Evolutionary conservation across 164 flowering plant species (phyloP).

Genomic region (Aristolochia contorta): DNA sequence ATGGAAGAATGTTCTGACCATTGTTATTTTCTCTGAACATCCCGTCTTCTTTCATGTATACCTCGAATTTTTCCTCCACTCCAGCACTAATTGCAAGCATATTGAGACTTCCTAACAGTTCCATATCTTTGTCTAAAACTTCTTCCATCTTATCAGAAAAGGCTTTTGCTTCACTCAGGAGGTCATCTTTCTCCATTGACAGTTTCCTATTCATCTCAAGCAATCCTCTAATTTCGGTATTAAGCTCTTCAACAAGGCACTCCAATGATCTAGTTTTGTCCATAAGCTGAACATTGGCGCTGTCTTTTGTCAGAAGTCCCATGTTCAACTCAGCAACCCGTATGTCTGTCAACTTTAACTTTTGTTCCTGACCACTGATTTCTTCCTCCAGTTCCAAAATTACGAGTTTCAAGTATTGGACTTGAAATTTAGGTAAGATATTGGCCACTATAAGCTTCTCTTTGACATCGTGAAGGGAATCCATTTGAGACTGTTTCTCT

Average conservation of each 20-base stretch:
- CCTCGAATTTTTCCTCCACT: slow-evolving; percentile 1
- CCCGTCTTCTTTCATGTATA: slow-evolving; percentile 6
- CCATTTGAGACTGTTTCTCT: slow-evolving; percentile 16
- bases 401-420: slow-evolving; percentile 14
- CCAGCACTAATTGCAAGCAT: slow-evolving; percentile 13
- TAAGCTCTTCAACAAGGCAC: slow-evolving; percentile 7
- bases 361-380: slow-evolving; percentile 14
- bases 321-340: slow-evolving; percentile 21
- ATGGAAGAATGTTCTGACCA: slow-evolving; percentile 3
- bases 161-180: slow-evolving; percentile 9
- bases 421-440: slow-evolving; percentile 14
- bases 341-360: slow-evolving; percentile 18
- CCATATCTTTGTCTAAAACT: slow-evolving; percentile 18
- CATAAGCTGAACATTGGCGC: slow-evolving; percentile 9
- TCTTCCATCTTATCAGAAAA: slow-evolving; percentile 12
- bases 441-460: slow-evolving; percentile 9
- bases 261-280: slow-evolving; percentile 1
- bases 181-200: slow-evolving; percentile 18
- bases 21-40: slow-evolving; percentile 5
- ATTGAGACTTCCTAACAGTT: slow-evolving; percentile 21
- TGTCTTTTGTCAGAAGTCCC: slow-evolving; percentile 17
- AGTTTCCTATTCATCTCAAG: slow-evolving; percentile 17
- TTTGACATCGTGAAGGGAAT: slow-evolving; percentile 15
- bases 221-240: slow-evolving; percentile 12
- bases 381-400: slow-evolving; percentile 22